phyloP scores from a whole-genome alignment of 75 land plant genomes.

The Ceratopteris richardii region DNA sequence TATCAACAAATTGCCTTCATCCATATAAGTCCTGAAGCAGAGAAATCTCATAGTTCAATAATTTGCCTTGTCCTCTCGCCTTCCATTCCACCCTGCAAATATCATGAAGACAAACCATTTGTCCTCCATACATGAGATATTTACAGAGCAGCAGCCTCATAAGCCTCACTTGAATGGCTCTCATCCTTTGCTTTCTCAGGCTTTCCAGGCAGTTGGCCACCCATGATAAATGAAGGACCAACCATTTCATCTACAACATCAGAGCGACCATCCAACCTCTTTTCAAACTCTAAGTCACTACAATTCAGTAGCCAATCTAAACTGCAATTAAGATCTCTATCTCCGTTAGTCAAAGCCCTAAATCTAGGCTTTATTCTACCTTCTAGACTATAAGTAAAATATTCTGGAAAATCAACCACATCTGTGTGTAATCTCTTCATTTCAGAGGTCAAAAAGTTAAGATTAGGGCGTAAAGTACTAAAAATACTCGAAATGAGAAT shows the following conservation, averaged over 20 bases:
- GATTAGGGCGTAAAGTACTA: conserved; percentile 52
- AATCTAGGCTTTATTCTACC: conserved; percentile 63
- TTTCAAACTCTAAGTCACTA: conserved; percentile 60
- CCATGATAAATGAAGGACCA: conserved; percentile 51
- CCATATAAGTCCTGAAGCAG: too few species aligned
- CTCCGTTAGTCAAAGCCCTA: conserved; percentile 24
- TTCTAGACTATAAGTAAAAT: conserved; percentile 66
- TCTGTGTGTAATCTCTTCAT: conserved; percentile 54
- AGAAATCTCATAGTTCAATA: too few species aligned
- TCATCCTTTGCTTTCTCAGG: too few species aligned
- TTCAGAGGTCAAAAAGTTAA: conserved; percentile 51
- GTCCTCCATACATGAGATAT: too few species aligned
- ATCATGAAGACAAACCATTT: too few species aligned
- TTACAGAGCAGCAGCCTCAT: too few species aligned
- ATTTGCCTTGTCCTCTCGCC: too few species aligned
- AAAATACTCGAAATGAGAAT: conserved; percentile 23
- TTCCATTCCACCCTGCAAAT: too few species aligned
- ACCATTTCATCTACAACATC: conserved; percentile 28
- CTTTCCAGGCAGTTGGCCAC: conserved; percentile 34
- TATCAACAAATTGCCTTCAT: too few species aligned
- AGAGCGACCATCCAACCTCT: conserved; percentile 38
- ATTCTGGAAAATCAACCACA: conserved; percentile 59
- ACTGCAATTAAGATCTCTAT: conserved; percentile 42
- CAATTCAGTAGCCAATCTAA: conserved; percentile 69
- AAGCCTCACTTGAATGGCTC: too few species aligned